These are phyloP conservation scores for Dactylorhiza incarnata DNA, from an alignment of 106 monocot species.

Conservation along the genomic window DNA sequence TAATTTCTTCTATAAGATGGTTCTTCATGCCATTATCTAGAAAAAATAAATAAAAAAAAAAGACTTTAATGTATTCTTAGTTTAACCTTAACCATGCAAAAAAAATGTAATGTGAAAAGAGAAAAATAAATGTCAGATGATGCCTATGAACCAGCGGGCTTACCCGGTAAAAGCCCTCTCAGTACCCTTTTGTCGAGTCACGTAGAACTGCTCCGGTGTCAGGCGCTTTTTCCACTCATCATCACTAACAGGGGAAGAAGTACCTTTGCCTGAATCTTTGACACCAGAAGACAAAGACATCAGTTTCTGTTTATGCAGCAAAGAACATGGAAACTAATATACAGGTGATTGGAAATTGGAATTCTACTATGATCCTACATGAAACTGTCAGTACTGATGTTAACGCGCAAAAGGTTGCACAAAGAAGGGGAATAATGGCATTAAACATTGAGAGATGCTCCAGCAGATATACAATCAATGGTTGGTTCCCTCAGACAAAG, in stretches of 20 bases:
- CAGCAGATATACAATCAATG: no score
- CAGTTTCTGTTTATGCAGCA: not conserved
- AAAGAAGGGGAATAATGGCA: no score
- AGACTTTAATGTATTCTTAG: not conserved
- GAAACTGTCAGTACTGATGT: no score
- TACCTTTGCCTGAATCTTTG: not conserved
- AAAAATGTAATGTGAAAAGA: not conserved
- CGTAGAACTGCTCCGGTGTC: constrained; percentile 57
- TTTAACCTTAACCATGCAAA: not conserved
- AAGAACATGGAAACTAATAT: not conserved
- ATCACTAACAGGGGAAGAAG: constrained; percentile 26
- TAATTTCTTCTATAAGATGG: no score
- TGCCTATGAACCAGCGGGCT: not conserved
- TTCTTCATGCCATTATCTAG: no score
- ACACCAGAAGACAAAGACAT: not conserved
- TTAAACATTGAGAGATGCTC: no score
- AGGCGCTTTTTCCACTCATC: constrained; percentile 83
- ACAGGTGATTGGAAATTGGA: not conserved
- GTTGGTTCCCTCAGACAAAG: no score
- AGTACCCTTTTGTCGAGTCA: constrained; percentile 87
- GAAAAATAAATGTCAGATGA: not conserved
- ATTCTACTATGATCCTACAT: not conserved
- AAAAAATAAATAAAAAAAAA: not conserved
- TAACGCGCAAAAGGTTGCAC: no score
- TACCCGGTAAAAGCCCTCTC: constrained; percentile 97